Percentiles rank a stretch among this genome's conserved stretches.
Evolutionary conservation across 2,329 filamentous ascomycete species (phyloP).

Genomic region (Colletotrichum cuscutae): DNA sequence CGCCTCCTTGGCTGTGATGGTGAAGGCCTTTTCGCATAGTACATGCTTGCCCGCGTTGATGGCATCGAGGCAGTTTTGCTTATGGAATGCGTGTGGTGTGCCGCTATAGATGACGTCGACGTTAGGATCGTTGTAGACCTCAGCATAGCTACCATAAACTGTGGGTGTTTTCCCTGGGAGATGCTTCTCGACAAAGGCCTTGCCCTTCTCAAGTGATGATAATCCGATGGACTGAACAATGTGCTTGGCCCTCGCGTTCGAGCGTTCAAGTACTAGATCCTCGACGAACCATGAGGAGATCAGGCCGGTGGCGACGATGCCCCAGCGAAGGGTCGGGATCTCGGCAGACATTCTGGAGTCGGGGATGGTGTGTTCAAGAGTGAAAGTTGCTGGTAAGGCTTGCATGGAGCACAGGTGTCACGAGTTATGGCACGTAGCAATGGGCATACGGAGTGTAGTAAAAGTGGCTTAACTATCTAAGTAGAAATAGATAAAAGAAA

Average conservation of each 20-base stretch:
- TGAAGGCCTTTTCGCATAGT: conserved; percentile 58
- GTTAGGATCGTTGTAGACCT: conserved; percentile 51
- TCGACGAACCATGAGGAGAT: conserved; percentile 47
- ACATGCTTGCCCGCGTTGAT: conserved; percentile 55
- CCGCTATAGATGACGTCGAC: conserved; percentile 60
- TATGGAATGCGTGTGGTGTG: conserved; percentile 56
- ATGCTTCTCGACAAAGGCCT: conserved; percentile 49
- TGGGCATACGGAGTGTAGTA: too few relatives aligned
- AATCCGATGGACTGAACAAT: conserved; percentile 54
- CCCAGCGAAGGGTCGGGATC: conserved; percentile 45
- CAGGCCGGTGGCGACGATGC: conserved; percentile 41
- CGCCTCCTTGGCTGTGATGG: conserved; percentile 53
- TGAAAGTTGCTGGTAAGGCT: too few relatives aligned
- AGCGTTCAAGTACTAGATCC: conserved; percentile 50
- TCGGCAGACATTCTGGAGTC: conserved; percentile 5
- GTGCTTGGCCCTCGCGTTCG: conserved; percentile 49
- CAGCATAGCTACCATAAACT: conserved; percentile 51
- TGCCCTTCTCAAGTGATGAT: conserved; percentile 50
- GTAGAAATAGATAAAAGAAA: too few relatives aligned
- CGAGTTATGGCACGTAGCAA: too few relatives aligned
- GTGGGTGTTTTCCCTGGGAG: conserved; percentile 40
- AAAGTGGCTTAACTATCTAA: too few relatives aligned
- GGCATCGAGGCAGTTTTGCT: conserved; percentile 54
- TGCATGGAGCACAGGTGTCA: not conserved
- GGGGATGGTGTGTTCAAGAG: not conserved